Evolutionary conservation across 75 land plant genomes (phyloP), one percentile per base, ranked within the genome.

Genomic region (Pinus tabuliformis): DNA sequence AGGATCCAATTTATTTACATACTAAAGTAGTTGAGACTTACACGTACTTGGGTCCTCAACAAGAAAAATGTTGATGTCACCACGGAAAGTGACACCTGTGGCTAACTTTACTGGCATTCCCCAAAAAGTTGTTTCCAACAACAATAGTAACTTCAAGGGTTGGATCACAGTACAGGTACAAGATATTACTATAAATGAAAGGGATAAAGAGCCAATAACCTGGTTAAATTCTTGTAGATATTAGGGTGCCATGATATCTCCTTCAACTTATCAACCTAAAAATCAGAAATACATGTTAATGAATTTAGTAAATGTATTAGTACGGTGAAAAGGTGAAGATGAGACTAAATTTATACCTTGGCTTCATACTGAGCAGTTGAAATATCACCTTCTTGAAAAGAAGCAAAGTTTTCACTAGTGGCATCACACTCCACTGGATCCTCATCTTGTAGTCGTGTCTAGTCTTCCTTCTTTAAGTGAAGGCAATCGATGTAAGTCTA

Each of bases 21-120:
- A 96, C 77, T 96, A 97, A 30, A 96, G 97, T 56, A 96, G 81
- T 81, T 96, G 99, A 74, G 99, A 96, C 77, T 96, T 96, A 77
- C 99, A 93, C 42, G 99, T 96, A 78, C 99, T 97, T 65, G 99
- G 99, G 85, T 96, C 99, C 63, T 97, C 99, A 82, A 96, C 99
- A 62, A 96, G 86, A 22, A 96, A 84, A 59, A 96, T 91, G 76
- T 96, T 96, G 28, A 96, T 96, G 77, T 96, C 99, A 16, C 99
- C 99, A 57, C 97, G 90, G 60, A 93, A 93, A 76, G 86, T 91
- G 60, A 97, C 91, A 20, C 99, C 99, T 62, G 99, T 88, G 79
- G 84, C 76, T 73, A 96, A 81, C 72, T 84, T 93, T 73, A 92
- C 79, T 28, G 86, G 91, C 82, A 83, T 88, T 16, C 99, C 75